These are phyloP conservation scores for Stemphylium lycopersici DNA, from an alignment of 2,329 filamentous ascomycete genomes.

Conservation along the genomic window DNA sequence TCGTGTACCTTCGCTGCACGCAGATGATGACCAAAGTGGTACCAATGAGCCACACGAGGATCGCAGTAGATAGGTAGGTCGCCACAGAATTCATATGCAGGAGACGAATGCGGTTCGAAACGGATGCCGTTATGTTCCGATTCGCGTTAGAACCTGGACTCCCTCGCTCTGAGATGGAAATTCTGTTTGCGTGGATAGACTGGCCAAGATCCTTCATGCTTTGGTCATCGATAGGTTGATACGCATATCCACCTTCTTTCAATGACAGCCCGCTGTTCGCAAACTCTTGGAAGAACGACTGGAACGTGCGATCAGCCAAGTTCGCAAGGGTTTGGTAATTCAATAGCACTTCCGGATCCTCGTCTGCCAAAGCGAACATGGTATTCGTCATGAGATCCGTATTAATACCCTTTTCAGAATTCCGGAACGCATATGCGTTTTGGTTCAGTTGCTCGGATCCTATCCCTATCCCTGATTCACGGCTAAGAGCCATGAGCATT, in stretches of 20 bases:
- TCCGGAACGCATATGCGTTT: constrained; percentile 35
- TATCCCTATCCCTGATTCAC: no score
- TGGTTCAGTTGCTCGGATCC: constrained; percentile 4
- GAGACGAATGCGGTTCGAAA: constrained; percentile 22
- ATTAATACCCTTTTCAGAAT: constrained; percentile 28
- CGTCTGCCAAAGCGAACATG: constrained; percentile 34
- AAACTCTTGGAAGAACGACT: constrained; percentile 30
- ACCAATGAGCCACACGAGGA: constrained; percentile 28
- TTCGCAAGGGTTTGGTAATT: constrained; percentile 10
- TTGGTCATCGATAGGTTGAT: constrained; percentile 31
- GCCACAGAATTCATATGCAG: constrained; percentile 27
- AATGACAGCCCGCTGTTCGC: constrained; percentile 13
- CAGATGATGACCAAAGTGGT: constrained; percentile 19
- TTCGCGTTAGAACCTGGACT: no score
- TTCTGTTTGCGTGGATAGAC: no score
- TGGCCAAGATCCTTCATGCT: neutral
- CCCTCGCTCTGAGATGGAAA: no score
- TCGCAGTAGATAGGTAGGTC: constrained; percentile 24
- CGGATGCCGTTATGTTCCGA: neutral
- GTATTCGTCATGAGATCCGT: constrained; percentile 41
- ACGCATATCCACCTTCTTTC: constrained; percentile 28
- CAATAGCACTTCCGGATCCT: constrained; percentile 24
- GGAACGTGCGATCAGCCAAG: constrained; percentile 30
- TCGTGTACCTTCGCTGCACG: constrained; percentile 26
- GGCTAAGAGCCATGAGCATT: no score